These are phyloP conservation scores for Macadamia tetraphylla DNA, from an alignment of 164 flowering plant genomes.

Conservation along the genomic window DNA sequence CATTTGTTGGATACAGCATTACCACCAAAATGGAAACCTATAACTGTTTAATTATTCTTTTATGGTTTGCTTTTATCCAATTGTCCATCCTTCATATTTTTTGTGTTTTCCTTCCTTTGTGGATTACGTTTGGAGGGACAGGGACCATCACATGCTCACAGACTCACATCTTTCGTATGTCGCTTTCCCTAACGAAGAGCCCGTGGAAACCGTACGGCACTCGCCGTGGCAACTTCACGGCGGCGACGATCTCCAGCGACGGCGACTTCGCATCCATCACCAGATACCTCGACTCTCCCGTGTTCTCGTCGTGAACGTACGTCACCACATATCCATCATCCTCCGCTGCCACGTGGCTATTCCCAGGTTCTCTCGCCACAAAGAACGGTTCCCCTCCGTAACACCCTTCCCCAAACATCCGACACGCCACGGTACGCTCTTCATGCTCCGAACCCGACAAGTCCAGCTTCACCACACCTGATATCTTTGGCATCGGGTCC, in stretches of 20 bases:
- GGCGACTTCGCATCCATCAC: constrained; percentile 87
- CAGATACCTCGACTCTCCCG: constrained; percentile 55
- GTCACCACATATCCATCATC: constrained; percentile 71
- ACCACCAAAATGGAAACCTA: too few relatives aligned
- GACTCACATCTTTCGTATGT: constrained; percentile 21
- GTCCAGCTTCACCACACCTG: constrained; percentile 73
- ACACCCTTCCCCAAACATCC: constrained; percentile 52
- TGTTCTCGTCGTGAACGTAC: constrained; percentile 47
- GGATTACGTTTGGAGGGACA: too few relatives aligned
- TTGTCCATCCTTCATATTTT: too few relatives aligned
- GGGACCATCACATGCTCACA: too few relatives aligned
- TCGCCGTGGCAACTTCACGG: constrained; percentile 57
- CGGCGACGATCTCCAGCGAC: constrained; percentile 56
- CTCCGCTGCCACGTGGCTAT: constrained; percentile 39
- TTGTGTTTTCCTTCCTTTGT: too few relatives aligned
- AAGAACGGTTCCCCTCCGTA: constrained; percentile 80
- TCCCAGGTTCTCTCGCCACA: constrained; percentile 42
- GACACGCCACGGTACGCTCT: constrained; percentile 44
- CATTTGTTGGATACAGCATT: too few relatives aligned
- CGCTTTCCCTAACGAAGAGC: constrained; percentile 49
- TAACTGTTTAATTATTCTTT: too few relatives aligned
- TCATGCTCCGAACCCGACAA: constrained; percentile 8
- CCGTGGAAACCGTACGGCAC: constrained; percentile 95
- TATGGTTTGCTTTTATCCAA: too few relatives aligned
- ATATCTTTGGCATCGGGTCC: constrained; percentile 56